Evolutionary conservation across 306 rosid species (phyloP).

Genomic region (Ceratonia siliqua): DNA sequence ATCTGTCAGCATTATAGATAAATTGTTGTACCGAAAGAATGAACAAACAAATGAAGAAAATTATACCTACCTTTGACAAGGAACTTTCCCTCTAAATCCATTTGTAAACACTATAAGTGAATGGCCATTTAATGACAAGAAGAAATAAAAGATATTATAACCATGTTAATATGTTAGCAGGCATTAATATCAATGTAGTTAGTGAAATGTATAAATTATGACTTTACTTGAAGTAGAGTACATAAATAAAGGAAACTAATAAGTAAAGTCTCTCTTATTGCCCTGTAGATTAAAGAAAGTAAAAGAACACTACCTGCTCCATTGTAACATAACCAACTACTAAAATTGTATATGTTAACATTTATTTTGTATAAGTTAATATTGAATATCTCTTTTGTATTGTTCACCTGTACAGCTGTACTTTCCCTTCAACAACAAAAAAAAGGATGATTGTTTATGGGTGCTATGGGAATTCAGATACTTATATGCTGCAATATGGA

Average conservation of each 20-base stretch:
- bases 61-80: conserved; percentile 59
- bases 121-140: conserved; percentile 42
- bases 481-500: no score
- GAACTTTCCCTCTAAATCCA: conserved; percentile 78
- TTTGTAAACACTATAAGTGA: conserved; percentile 29
- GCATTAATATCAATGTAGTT: conserved; percentile 27
- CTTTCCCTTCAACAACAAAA: no score
- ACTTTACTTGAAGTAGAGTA: not conserved
- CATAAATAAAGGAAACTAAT: not conserved
- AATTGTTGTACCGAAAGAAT: no score
- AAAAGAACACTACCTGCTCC: no score
- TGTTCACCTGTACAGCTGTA: no score
- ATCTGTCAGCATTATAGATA: no score
- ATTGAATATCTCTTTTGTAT: no score
- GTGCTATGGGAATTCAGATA: no score
- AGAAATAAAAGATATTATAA: conserved; percentile 26
- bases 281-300: conserved; percentile 3
- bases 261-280: conserved; percentile 16
- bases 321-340: no score
- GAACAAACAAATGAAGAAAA: conserved; percentile 25
- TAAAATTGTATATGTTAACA: no score
- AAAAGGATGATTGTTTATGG: no score
- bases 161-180: not conserved
- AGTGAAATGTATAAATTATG: not conserved
- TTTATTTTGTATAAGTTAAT: no score